phyloP scores from a whole-genome alignment of 768 basidiomycete genomes.

The Suillus discolor region DNA sequence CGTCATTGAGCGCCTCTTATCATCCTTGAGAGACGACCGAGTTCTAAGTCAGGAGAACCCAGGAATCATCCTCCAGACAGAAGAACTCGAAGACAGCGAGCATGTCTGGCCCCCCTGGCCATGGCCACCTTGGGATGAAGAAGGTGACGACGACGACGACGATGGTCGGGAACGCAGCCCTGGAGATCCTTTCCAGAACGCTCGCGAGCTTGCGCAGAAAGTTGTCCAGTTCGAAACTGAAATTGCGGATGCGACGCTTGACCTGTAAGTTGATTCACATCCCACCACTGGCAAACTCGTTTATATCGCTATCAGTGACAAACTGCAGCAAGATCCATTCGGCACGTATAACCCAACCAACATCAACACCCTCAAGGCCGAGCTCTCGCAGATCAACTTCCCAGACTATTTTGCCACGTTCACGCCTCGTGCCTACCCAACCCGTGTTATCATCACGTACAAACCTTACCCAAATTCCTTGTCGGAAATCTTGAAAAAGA shows the following conservation, averaged over 20 bases:
- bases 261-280: constrained; percentile 53
- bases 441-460: constrained; percentile 78
- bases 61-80: constrained; percentile 37
- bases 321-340: constrained; percentile 77
- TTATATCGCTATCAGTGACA: constrained; percentile 46
- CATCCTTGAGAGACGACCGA: constrained; percentile 53
- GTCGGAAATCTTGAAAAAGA: constrained; percentile 65
- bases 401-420: constrained; percentile 86
- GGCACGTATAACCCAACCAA: constrained; percentile 86
- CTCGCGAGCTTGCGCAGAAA: constrained; percentile 64
- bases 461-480: constrained; percentile 75
- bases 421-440: constrained; percentile 74
- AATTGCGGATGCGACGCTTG: constrained; percentile 78
- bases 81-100: constrained; percentile 36
- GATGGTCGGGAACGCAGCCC: constrained; percentile 32
- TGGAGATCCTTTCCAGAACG: constrained; percentile 42
- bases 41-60: constrained; percentile 20
- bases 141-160: constrained; percentile 50
- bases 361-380: constrained; percentile 65
- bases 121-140: constrained; percentile 83
- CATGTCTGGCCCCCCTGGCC: constrained; percentile 78
- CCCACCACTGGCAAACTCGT: neutral
- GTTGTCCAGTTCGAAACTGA: constrained; percentile 79
- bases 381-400: constrained; percentile 79
- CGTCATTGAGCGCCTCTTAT: constrained; percentile 69